Conservation (phyloP, 495 filamentous ascomycete genomes). For the Aspergillus coremiiformis region DNA sequence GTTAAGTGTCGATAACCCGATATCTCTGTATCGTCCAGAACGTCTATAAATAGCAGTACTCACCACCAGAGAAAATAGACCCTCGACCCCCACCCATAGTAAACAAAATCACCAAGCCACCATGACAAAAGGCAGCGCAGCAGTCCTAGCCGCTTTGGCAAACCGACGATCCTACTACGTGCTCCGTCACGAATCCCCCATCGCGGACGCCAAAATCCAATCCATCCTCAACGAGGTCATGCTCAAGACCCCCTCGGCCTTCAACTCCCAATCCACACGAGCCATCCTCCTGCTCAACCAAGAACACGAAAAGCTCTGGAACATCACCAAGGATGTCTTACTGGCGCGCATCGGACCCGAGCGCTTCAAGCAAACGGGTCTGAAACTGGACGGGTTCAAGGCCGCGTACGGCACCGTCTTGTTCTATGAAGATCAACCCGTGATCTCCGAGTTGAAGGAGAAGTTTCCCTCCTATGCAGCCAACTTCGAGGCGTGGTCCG, state of each 20-base stretch:
- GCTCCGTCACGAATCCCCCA: conserved; percentile 37
- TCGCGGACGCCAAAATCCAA: conserved; percentile 43
- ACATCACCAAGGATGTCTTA: conserved; percentile 23
- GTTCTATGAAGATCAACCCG: conserved; percentile 46
- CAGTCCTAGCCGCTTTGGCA: not conserved
- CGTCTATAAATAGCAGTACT: too few species aligned
- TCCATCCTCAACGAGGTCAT: conserved; percentile 43
- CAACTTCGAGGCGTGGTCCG: conserved; percentile 43
- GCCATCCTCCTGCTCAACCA: conserved; percentile 39
- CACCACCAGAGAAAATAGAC: too few species aligned
- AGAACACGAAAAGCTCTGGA: conserved; percentile 47
- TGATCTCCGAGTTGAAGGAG: conserved; percentile 36
- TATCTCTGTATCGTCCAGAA: too few species aligned
- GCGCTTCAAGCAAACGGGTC: conserved; percentile 26
- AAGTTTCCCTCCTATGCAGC: conserved; percentile 39
- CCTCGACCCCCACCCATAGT: too few species aligned
- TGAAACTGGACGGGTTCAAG: conserved; percentile 38
- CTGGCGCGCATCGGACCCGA: not conserved
- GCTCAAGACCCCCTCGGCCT: conserved; percentile 43
- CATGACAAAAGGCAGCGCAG: not conserved
- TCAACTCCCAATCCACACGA: conserved; percentile 50
- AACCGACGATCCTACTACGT: conserved; percentile 44
- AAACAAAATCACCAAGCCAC: not conserved
- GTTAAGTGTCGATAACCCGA: too few species aligned
- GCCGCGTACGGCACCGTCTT: conserved; percentile 46